Base-by-base conservation (phyloP, 768 basidiomycete species). In the button mushroom (Agaricus bisporus) region DNA sequence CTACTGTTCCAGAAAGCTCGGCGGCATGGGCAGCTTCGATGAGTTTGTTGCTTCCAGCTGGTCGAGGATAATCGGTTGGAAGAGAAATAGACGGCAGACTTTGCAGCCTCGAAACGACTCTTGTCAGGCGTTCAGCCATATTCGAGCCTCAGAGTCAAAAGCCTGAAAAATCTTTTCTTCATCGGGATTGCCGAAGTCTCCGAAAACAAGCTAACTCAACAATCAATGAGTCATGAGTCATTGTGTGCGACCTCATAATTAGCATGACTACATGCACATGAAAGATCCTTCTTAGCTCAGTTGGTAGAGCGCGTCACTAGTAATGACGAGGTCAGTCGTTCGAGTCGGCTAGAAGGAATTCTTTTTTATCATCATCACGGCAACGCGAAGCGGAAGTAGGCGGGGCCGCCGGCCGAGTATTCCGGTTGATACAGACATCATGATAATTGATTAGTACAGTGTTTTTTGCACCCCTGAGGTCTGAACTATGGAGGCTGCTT, bases 1-100 rank as follows among this genome's bases (percentile, higher is more conserved):
- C 86, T 9, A 90, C 82, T 59, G 85, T 81, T 54, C 83, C 78
- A 37, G 90, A 80, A 46, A 98, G 80, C 56, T 86, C 75, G 41
- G 85, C 75, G 10, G 78, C 61, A 64, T 94, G 83, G 5, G 81
- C 85, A 10, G 94, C 87, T 63, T 98, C 95, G 64, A 99, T 85
- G 17, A 93, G 74, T 61, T 82, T 88, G 68, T 83, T 79, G 15
- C 81, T 70, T 15, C 80, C 83, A 5, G 84, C 74, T 26, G 90
- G 86, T 51, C 95, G 76, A 2, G 95, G 95, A 66, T 97, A 99
- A 69, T 98, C 97, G 0, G 95, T 95, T 0, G 97, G 95, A 29
- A 99, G 73, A 6, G 91, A 91, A 59, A 98, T 86, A 4, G 88
- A 86, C 1, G 97, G 95, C 2, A 95, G 69, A 63, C 86, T 86